These are phyloP conservation scores for Dichomitus squalens DNA, from an alignment of 1,284 basidiomycete species.

Conservation along the genomic window DNA sequence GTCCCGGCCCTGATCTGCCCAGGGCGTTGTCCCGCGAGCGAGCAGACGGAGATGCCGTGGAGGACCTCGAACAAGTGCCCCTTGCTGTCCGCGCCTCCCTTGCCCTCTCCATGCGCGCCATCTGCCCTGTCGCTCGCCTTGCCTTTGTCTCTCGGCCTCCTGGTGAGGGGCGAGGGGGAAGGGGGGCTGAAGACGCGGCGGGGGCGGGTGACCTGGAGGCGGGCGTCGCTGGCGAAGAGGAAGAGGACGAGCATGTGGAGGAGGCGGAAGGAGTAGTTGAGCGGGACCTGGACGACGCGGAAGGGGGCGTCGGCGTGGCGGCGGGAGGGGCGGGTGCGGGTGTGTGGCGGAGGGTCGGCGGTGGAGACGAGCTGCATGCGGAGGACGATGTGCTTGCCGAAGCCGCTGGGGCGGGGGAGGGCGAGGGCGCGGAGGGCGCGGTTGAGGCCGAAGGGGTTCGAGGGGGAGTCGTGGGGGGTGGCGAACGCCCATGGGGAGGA, in stretches of 20 bases:
- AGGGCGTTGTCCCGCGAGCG: conserved; percentile 37
- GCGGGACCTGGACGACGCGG: conserved; percentile 68
- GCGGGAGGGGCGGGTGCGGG: conserved; percentile 17
- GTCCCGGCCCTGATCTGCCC: conserved; percentile 55
- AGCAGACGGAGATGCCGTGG: conserved; percentile 45
- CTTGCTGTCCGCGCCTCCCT: background rate
- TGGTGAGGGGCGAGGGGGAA: no score
- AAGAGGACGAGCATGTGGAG: conserved; percentile 64
- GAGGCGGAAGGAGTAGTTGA: conserved; percentile 69
- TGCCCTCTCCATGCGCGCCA: conserved; percentile 2
- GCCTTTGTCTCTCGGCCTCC: background rate
- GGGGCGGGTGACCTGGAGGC: conserved; percentile 10
- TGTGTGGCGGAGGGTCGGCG: conserved; percentile 13
- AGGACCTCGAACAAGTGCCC: conserved; percentile 65
- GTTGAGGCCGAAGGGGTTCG: conserved; percentile 42
- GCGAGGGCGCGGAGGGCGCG: conserved; percentile 35
- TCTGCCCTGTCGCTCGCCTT: background rate
- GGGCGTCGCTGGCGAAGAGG: conserved; percentile 51
- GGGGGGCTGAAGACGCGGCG: conserved; percentile 12
- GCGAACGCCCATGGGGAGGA: conserved; percentile 25
- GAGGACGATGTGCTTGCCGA: conserved; percentile 60
- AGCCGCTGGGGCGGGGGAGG: conserved; percentile 48
- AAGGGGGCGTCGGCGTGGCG: conserved; percentile 47
- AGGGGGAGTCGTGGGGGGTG: conserved; percentile 41
- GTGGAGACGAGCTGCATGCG: conserved; percentile 58